Evolutionary conservation across 2,329 filamentous ascomycete genomes (phyloP), one percentile per base, ranked within the genome.

Genomic region (Aspergillus floridensis): DNA sequence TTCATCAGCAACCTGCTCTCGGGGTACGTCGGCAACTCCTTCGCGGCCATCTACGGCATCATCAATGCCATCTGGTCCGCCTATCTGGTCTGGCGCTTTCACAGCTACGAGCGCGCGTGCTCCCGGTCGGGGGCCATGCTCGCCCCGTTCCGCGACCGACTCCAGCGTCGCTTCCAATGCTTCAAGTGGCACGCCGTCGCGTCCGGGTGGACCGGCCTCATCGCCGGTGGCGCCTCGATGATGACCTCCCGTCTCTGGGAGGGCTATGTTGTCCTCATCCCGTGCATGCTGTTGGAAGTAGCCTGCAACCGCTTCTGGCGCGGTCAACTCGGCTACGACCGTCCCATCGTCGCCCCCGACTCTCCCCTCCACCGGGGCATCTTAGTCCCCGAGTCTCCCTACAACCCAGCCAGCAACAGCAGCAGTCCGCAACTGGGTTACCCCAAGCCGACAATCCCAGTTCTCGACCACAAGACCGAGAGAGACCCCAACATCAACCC

Each of bases 21-120:
- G 0, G 83, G 83, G 2, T 84, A 84, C 61, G 74, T 85, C 26
- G 83, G 83, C 3, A 85, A 85, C 60, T 72, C 76, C 0, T 77
- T 81, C 1, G 77, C 81, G 3, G 81, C 81, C 1, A 32, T 80
- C 0, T 85, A 80, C 52, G 82, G 81, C 5, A 58, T 84, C 1
- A 57, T 77, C 52, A 85, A 83, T 65, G 75, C 77, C 0, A 54
- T 70, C 6, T 85, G 82, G 82, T 81, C 80, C 0, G 62, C 64
- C 0, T 79, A 75, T 59, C 70, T 84, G 1, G 76, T 76, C 32
- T 52, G 54, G 2, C 76, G 78, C 19, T 80, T 80, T 24, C 70
- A 70, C 14, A 64, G 65, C 0, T 81, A 84, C 38, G 66, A 72
- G 5, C 21, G 29, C 0, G 72, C 72, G 0, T 72, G 63, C 2